Evolutionary conservation across 371 early-diverging fungal species (phyloP).

Genomic region (Mortierella sp.): DNA sequence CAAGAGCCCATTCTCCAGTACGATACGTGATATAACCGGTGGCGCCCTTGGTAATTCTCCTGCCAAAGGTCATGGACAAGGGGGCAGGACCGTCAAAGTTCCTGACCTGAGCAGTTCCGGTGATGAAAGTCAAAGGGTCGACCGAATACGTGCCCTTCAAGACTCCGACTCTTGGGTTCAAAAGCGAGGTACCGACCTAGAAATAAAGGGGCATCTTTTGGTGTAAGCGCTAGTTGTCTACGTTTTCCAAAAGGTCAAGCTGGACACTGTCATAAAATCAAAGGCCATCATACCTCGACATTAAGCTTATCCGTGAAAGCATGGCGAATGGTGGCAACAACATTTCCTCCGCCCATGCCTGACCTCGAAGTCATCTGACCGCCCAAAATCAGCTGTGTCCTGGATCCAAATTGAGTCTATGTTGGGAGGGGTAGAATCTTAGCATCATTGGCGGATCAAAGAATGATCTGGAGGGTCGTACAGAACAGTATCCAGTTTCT

Average conservation of each 20-base stretch:
- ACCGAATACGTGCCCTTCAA: constrained; percentile 77
- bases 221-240: neutral
- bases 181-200: constrained; percentile 68
- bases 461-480: neutral
- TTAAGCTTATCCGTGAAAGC: constrained; percentile 76
- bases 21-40: constrained; percentile 84
- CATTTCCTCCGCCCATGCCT: constrained; percentile 83
- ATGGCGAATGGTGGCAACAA: constrained; percentile 79
- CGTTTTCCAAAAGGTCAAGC: neutral
- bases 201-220: neutral
- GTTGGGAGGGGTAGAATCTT: neutral
- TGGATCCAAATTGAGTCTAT: constrained; percentile 76
- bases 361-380: constrained; percentile 78
- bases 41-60: constrained; percentile 65
- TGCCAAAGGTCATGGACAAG: constrained; percentile 70
- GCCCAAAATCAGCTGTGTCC: constrained; percentile 70
- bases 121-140: constrained; percentile 71
- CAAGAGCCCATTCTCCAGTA: constrained; percentile 78
- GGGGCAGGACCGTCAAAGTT: constrained; percentile 73
- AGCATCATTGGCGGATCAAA: neutral
- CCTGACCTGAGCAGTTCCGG: constrained; percentile 62
- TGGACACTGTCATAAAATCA: neutral
- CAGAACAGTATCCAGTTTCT: neutral
- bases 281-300: constrained; percentile 63
- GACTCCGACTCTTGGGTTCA: constrained; percentile 66